Percentiles rank a stretch among this genome's conserved stretches.
Evolutionary conservation across 2,329 filamentous ascomycete genomes (phyloP).

Genomic region (Colletotrichum orchidophilum): DNA sequence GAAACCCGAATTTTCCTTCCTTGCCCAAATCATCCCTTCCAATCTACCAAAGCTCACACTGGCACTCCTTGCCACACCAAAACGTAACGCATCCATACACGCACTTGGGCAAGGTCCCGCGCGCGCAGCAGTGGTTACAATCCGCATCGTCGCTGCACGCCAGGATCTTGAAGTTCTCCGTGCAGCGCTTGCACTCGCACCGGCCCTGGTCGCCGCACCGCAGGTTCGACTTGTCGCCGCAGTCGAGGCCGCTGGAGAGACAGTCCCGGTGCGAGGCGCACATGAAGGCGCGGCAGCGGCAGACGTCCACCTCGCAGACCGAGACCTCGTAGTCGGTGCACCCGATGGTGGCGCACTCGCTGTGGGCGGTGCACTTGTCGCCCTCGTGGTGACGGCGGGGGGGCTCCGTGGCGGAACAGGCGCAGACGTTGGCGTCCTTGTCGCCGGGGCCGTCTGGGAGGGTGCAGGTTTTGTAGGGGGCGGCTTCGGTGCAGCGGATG

Average conservation of each 20-base stretch:
- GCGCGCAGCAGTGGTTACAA: slow-evolving; percentile 5
- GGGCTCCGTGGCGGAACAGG: not conserved
- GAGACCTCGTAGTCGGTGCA: not conserved
- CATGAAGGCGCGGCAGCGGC: not conserved
- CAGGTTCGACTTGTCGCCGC: not conserved
- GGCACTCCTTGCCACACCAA: not conserved
- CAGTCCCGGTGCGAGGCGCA: not conserved
- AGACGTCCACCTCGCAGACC: not conserved
- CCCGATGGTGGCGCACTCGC: slow-evolving; percentile 1
- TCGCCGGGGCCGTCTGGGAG: not conserved
- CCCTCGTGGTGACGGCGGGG: not conserved
- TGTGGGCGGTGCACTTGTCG: not conserved
- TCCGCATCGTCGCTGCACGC: not conserved
- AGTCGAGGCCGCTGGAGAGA: not conserved
- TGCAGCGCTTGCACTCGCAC: not conserved
- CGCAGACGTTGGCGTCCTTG: not conserved
- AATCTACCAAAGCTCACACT: slow-evolving; percentile 1
- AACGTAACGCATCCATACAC: not conserved
- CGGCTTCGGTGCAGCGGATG: slow-evolving; percentile 4
- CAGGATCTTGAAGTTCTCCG: not conserved
- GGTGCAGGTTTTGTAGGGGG: slow-evolving; percentile 11
- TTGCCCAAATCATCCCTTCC: too few relatives aligned
- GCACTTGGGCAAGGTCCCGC: not conserved
- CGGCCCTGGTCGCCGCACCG: not conserved
- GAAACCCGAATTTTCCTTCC: not conserved